Conservation (phyloP, 345 rosid species). For the Hirschfeldia incana region DNA sequence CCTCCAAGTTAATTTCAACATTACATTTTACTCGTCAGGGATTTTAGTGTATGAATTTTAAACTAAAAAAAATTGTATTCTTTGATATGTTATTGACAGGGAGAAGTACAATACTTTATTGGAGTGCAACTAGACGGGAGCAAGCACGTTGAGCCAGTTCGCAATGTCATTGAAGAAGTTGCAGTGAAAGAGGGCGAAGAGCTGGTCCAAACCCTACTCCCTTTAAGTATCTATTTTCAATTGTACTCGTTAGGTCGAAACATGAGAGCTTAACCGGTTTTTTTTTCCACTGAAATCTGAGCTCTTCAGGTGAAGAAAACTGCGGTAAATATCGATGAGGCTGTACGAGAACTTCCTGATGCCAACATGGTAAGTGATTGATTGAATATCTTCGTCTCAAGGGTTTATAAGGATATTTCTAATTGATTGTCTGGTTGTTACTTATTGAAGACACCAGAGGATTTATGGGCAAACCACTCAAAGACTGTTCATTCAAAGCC, state of each 20-base stretch:
- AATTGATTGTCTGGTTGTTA: neutral
- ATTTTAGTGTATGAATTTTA: neutral
- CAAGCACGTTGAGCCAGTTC: constrained; percentile 82
- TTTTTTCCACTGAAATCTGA: neutral
- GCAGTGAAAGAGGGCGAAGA: constrained; percentile 69
- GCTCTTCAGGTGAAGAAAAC: constrained; percentile 71
- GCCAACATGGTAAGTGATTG: constrained; percentile 68
- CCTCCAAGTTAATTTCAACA: neutral
- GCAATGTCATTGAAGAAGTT: constrained; percentile 61
- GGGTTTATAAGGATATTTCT: neutral
- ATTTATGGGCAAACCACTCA: constrained; percentile 88
- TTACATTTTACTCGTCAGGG: neutral
- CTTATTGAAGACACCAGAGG: constrained; percentile 79
- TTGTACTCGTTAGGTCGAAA: neutral
- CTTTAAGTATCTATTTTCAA: neutral
- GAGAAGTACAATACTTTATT: constrained; percentile 96
- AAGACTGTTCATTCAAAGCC: constrained; percentile 79
- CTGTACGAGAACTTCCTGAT: constrained; percentile 92
- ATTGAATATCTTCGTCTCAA: neutral
- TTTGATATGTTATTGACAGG: constrained; percentile 45
- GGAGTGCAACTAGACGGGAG: constrained; percentile 98
- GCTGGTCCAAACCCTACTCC: constrained; percentile 46
- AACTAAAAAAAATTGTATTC: neutral
- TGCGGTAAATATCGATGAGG: constrained; percentile 86
- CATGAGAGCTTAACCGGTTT: neutral